These are phyloP conservation scores for Penicillium psychrosexuale DNA, from an alignment of 2,329 filamentous ascomycete genomes.

Conservation along the genomic window DNA sequence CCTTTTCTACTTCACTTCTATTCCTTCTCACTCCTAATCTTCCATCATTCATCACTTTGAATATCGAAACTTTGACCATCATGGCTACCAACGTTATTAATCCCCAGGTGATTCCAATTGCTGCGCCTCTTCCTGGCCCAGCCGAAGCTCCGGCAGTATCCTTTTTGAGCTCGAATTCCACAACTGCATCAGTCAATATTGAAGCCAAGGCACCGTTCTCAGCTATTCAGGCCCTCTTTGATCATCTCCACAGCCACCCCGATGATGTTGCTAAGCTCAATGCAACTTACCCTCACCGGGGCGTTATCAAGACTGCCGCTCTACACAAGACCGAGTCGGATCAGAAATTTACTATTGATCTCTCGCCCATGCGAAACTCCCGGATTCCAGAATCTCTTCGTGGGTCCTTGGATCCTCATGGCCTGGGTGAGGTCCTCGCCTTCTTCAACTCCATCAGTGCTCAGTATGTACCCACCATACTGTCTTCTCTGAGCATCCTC, in stretches of 20 bases:
- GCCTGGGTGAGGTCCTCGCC: neutral
- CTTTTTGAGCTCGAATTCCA: neutral
- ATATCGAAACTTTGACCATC: neutral
- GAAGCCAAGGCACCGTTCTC: neutral
- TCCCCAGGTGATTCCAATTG: neutral
- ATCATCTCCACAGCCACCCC: neutral
- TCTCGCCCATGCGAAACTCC: neutral
- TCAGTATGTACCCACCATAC: conserved; percentile 2
- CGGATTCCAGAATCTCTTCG: neutral
- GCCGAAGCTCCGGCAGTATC: neutral
- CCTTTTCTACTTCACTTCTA: no score
- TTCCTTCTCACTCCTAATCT: no score
- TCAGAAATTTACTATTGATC: conserved; percentile 9
- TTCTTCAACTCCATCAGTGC: neutral
- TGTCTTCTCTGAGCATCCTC: conserved; percentile 1
- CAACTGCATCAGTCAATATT: neutral
- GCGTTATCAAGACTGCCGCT: neutral
- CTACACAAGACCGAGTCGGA: neutral
- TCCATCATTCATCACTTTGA: neutral
- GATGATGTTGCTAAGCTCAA: conserved; percentile 1
- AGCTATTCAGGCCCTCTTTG: neutral
- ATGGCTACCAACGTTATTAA: neutral
- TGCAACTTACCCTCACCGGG: neutral
- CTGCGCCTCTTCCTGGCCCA: neutral
- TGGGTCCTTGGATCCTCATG: neutral